phyloP scores from a whole-genome alignment of 169 alveolate genomes.

The Eimeria zaria region DNA sequence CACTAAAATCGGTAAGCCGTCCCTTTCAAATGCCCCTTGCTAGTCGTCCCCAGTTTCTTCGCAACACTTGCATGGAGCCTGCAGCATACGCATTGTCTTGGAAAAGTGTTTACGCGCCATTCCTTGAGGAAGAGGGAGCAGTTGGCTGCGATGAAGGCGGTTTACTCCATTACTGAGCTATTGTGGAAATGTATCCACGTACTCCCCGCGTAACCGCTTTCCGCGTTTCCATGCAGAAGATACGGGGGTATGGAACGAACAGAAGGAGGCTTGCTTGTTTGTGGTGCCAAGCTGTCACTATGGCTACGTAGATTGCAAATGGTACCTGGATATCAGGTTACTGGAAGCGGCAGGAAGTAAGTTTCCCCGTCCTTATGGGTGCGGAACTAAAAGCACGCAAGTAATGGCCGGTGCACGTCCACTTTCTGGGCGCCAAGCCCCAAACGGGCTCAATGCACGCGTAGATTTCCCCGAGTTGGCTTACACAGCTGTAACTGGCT shows the following conservation, averaged over 20 bases:
- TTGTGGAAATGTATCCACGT: background rate
- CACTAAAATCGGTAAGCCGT: constrained; percentile 40
- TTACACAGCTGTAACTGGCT: background rate
- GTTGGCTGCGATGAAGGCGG: background rate
- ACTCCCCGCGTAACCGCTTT: background rate
- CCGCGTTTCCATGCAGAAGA: constrained; percentile 46
- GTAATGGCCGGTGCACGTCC: background rate
- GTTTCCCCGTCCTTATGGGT: background rate
- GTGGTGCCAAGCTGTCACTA: constrained; percentile 52
- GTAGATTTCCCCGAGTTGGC: background rate
- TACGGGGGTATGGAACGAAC: constrained; percentile 39
- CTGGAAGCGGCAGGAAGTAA: background rate
- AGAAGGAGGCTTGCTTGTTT: constrained; percentile 18
- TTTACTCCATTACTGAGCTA: background rate
- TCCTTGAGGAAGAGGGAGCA: background rate
- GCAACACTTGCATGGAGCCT: background rate
- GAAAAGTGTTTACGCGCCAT: background rate
- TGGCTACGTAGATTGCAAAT: constrained; percentile 59
- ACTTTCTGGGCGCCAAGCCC: background rate
- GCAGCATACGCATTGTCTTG: background rate
- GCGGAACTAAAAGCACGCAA: background rate
- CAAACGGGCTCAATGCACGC: background rate
- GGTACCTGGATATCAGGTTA: constrained; percentile 47
- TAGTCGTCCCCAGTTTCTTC: background rate
- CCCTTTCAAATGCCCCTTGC: background rate